Evolutionary conservation across 768 basidiomycete genomes (phyloP).

Genomic region (Hypholoma fasciculare): DNA sequence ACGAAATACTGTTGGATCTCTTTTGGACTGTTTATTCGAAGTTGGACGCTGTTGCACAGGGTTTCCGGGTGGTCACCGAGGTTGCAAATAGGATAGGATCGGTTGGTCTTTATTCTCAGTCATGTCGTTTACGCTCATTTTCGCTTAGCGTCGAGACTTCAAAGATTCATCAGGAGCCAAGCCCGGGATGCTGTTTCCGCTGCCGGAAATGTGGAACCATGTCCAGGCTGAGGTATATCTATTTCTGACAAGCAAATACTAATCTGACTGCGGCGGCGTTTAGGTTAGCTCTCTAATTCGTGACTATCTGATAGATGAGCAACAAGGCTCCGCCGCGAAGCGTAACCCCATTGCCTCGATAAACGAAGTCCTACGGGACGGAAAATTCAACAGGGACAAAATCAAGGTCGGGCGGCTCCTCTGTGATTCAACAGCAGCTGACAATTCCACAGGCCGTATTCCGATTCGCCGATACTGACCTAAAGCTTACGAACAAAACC

Average conservation of each 20-base stretch:
- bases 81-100: constrained; percentile 89
- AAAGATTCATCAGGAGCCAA: constrained; percentile 83
- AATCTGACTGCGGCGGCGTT: constrained; percentile 3
- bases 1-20: constrained; percentile 85
- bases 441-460: constrained; percentile 65
- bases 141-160: constrained; percentile 68
- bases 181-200: constrained; percentile 73
- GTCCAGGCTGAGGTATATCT: constrained; percentile 81
- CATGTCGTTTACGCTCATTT: neutral
- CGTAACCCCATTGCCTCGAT: constrained; percentile 91
- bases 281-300: constrained; percentile 83
- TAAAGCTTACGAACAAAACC: constrained; percentile 63
- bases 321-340: constrained; percentile 73
- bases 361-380: constrained; percentile 89
- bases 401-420: constrained; percentile 54
- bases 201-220: constrained; percentile 86
- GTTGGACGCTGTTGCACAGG: constrained; percentile 90
- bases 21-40: constrained; percentile 99
- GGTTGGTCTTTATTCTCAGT: constrained; percentile 48
- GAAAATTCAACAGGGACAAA: constrained; percentile 76
- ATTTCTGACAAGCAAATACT: neutral
- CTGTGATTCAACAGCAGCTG: neutral
- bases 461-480: constrained; percentile 89
- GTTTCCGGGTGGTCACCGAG: constrained; percentile 87
- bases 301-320: constrained; percentile 93